Conservation (phyloP, 257 asterid genomes). For the Solanum corneliomulleri region DNA sequence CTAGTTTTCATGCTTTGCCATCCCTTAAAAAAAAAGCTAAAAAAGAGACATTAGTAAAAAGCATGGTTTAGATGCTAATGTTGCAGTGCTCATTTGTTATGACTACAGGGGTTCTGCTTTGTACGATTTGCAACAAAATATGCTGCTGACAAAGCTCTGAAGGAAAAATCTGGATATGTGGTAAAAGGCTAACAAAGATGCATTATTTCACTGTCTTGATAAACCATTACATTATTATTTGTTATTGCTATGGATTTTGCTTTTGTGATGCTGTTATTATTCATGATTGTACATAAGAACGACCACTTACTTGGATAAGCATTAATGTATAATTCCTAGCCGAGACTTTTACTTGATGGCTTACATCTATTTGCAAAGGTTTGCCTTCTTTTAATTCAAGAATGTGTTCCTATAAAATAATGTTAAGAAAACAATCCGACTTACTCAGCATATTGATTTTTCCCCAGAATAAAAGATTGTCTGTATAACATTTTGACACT, state of each 20-base stretch:
- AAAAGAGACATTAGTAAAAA: background rate
- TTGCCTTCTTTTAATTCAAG: background rate
- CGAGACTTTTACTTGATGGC: background rate
- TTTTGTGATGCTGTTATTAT: background rate
- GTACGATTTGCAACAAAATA: slow-evolving; percentile 69
- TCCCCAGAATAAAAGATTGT: background rate
- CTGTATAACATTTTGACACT: background rate
- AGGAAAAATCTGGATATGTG: slow-evolving; percentile 57
- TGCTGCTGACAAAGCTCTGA: slow-evolving; percentile 79
- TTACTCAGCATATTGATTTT: background rate
- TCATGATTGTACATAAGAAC: background rate
- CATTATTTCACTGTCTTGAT: background rate
- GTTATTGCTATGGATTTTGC: background rate
- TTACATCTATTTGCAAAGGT: background rate
- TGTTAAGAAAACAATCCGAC: background rate
- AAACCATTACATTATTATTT: background rate
- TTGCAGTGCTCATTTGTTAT: background rate
- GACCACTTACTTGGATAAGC: background rate
- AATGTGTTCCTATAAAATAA: background rate
- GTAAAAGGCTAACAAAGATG: slow-evolving; percentile 27
- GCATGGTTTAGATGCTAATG: background rate
- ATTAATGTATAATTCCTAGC: background rate
- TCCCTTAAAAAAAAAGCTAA: background rate
- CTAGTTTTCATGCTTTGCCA: background rate
- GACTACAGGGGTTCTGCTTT: slow-evolving; percentile 79